Base-by-base conservation (phyloP, 345 rosid genomes). In the Eucalyptus tenuipes region DNA sequence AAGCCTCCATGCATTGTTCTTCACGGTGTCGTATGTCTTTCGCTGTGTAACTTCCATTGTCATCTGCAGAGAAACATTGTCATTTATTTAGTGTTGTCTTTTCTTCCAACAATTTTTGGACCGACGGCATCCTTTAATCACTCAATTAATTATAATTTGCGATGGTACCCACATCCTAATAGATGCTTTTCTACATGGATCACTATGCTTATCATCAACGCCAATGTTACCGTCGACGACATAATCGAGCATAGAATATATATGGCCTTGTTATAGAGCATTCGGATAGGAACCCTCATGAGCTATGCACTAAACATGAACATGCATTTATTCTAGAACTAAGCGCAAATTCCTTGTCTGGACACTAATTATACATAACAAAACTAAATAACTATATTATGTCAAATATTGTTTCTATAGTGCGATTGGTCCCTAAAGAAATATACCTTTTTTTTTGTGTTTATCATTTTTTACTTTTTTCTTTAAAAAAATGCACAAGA, bases 171-270 rank as follows among this genome's bases (percentile, higher is more conserved):
- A 3, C 37, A 29, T 29, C 33, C 7, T 12, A 25, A 27, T 12
- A 27, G 5, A 27, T 59, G 68, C 1, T 59, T 59, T 59, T 55
- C 27, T 53, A 53, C 27, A 7, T 20, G 12, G 52, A 49, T 49
- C 52, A 6, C 15, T 49, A 49, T 49, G 52, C 52, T 6, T 49
- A 49, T 49, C 44, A 92, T 94, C 80, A 93, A 92, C 64, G 93
- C 92, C 84, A 94, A 94, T 90, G 87, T 88, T 37, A 90, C 92
- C 5, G 20, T 86, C 47, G 88, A 91, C 47, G 93, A 94, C 89
- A 91, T 93, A 88, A 18, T 52, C 2, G 4, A 52, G 55, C 24
- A 52, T 52, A 52, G 8, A 52, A 52, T 52, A 52, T 18, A 52
- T 52, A 52, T 52, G 22, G 55, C 55, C 24, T 52, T 18, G 55